Percentiles rank a stretch among this genome's conserved stretches.
phyloP scores from a whole-genome alignment of 2,329 filamentous ascomycete genomes.

The Neofusicoccum cordaticola region DNA sequence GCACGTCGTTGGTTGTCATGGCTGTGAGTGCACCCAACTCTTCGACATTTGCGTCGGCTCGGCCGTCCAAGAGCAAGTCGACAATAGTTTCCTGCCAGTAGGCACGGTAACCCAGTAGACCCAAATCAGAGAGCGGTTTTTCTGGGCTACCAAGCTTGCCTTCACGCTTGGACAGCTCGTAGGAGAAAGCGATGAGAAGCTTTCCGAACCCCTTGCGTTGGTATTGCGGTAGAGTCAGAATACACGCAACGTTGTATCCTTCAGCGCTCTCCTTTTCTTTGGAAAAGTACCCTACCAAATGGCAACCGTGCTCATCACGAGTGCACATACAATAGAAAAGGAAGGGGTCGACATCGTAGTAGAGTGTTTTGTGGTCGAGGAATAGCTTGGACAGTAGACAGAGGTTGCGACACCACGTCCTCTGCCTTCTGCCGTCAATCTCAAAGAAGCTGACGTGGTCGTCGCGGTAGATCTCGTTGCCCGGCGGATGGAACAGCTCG shows the following conservation, averaged over 20 bases:
- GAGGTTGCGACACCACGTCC: slow-evolving; percentile 94
- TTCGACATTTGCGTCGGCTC: slow-evolving; percentile 78
- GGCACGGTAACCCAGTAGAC: slow-evolving; percentile 88
- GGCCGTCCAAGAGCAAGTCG: slow-evolving; percentile 70
- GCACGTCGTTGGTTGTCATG: slow-evolving; percentile 97
- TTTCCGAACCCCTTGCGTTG: slow-evolving; percentile 93
- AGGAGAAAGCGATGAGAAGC: slow-evolving; percentile 93
- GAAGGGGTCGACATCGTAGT: slow-evolving; percentile 99
- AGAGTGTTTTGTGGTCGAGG: slow-evolving; percentile 94
- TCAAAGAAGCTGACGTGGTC: slow-evolving; percentile 94
- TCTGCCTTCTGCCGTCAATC: slow-evolving; percentile 89
- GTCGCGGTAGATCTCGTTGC: slow-evolving; percentile 97
- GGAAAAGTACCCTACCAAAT: slow-evolving; percentile 98
- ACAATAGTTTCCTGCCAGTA: slow-evolving; percentile 97
- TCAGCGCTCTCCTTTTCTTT: slow-evolving; percentile 98
- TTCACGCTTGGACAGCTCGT: slow-evolving; percentile 93
- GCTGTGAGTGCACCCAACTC: slow-evolving; percentile 74
- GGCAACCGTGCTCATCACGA: slow-evolving; percentile 82
- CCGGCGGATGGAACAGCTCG: slow-evolving; percentile 84
- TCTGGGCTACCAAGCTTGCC: slow-evolving; percentile 93
- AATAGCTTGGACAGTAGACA: slow-evolving; percentile 96
- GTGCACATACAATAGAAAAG: slow-evolving; percentile 98
- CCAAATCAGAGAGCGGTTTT: slow-evolving; percentile 91
- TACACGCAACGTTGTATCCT: slow-evolving; percentile 97
- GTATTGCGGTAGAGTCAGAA: slow-evolving; percentile 92